A percentile compares a stretch with the other conserved stretches of the same genome.
These are phyloP conservation scores for Candida vaughaniae DNA, from an alignment of 805 yeast genomes.

Conservation along the genomic window DNA sequence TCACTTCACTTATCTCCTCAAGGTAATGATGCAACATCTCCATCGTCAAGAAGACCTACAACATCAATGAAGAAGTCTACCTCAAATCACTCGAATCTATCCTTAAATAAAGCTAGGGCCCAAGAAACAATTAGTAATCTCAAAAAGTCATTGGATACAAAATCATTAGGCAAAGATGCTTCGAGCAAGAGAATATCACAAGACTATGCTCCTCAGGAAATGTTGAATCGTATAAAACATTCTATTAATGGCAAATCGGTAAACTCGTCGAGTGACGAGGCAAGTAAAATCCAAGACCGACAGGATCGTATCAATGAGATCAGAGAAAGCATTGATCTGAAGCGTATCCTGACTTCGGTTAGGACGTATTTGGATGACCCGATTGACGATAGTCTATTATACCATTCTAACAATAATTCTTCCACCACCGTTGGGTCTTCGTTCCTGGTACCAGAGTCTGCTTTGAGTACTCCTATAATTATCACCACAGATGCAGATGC, in stretches of 20 bases:
- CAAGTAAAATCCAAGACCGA: slow-evolving; percentile 17
- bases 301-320: slow-evolving; percentile 23
- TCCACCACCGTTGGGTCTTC: slow-evolving; percentile 10
- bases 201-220: slow-evolving; percentile 20
- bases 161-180: slow-evolving; percentile 9
- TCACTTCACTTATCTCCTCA: slow-evolving; percentile 3
- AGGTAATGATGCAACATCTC: not conserved
- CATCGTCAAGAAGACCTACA: too few relatives aligned
- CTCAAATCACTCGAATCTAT: slow-evolving; percentile 13
- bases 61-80: slow-evolving; percentile 7
- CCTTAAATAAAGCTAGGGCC: slow-evolving; percentile 12
- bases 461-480: slow-evolving; percentile 10
- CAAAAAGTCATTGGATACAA: slow-evolving; percentile 9
- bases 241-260: slow-evolving; percentile 23
- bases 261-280: slow-evolving; percentile 21
- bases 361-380: slow-evolving; percentile 7
- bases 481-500: slow-evolving; percentile 10
- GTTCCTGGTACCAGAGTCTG: slow-evolving; percentile 6
- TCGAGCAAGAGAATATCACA: slow-evolving; percentile 8
- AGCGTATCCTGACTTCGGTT: slow-evolving; percentile 21
- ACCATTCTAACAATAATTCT: slow-evolving; percentile 5
- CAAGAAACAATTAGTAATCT: slow-evolving; percentile 14
- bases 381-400: not conserved
- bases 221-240: slow-evolving; percentile 24
- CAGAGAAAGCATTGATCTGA: slow-evolving; percentile 37